phyloP scores from a whole-genome alignment of 2,329 filamentous ascomycete species.

The Phaeosphaeria sp. region DNA sequence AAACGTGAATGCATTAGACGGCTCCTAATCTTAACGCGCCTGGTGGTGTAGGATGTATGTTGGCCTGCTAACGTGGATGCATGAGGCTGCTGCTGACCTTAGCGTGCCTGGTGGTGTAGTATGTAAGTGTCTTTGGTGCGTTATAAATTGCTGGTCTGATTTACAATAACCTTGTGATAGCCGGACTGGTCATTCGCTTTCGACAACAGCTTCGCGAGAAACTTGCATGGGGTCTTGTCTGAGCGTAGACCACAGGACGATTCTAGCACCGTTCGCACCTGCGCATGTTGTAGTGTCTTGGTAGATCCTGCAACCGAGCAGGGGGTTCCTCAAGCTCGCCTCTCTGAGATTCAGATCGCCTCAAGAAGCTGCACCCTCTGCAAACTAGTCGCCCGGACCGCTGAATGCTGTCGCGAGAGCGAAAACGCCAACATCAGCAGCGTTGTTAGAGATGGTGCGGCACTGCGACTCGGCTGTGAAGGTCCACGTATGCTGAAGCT shows the following conservation, averaged over 20 bases:
- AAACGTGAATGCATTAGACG: no score
- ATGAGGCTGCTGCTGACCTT: no score
- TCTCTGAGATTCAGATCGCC: slow-evolving; percentile 10
- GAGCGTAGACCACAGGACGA: slow-evolving; percentile 3
- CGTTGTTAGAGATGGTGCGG: slow-evolving; percentile 8
- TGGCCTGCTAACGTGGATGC: no score
- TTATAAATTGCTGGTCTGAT: slow-evolving; percentile 1
- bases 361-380: slow-evolving; percentile 13
- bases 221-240: slow-evolving; percentile 7
- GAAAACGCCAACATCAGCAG: slow-evolving; percentile 4
- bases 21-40: no score
- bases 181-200: slow-evolving; percentile 9
- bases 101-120: no score
- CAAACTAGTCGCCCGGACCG: slow-evolving; percentile 1
- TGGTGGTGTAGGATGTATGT: no score
- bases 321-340: slow-evolving; percentile 4
- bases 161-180: slow-evolving; percentile 10
- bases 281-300: slow-evolving; percentile 10
- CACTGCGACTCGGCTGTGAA: neutral
- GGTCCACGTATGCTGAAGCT: neutral
- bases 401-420: slow-evolving; percentile 6
- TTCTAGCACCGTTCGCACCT: slow-evolving; percentile 3
- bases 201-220: slow-evolving; percentile 12
- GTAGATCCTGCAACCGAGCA: slow-evolving; percentile 4
- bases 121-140: neutral